Base-by-base conservation (phyloP, 2,329 filamentous ascomycete genomes). In the Nemania diffusa region DNA sequence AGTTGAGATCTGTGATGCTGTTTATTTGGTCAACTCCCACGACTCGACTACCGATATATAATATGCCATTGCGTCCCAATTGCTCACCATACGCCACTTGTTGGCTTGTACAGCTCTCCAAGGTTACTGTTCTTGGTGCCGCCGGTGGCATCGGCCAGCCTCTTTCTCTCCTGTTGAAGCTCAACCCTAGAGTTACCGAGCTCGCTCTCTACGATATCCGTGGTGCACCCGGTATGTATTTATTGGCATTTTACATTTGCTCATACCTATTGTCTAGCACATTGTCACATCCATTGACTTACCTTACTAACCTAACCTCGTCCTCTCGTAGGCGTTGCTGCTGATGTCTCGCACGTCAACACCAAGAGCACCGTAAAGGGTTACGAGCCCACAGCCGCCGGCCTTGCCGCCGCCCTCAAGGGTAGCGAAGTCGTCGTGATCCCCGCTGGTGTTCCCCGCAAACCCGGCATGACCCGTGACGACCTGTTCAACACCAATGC, bases 401-500 rank as follows among this genome's bases (percentile, higher is more conserved):
- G 93, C 78, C 91, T 98, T 71, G 88, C 88, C 77, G 87, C 87
- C 73, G 91, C 91, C 78, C 89, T 99, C 81, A 92, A 92, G 85
- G 94, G 88, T 80, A 86, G 94, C 78, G 94, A 98, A 84, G 90
- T 99, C 77, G 93, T 99, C 79, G 90, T 99, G 80, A 98, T 99
- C 83, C 96, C 96, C 79, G 96, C 96, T 79, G 96, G 96, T 88
- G 95, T 99, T 74, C 96, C 96, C 80, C 94, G 96, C 86, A 97
- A 97, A 90, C 96, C 96, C 81, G 96, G 96, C 85, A 99, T 99
- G 96, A 97, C 92, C 85, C 94, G 96, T 88, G 96, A 99, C 84
- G 95, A 99, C 82, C 91, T 99, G 73, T 99, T 99, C 94, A 98
- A 98, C 91, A 99, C 95, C 88, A 99, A 99, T 84, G 96, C 96